Evolutionary conservation across 2,329 filamentous ascomycete species (phyloP), one percentile per base, ranked within the genome.

Genomic region (Penicillium olsonii): DNA sequence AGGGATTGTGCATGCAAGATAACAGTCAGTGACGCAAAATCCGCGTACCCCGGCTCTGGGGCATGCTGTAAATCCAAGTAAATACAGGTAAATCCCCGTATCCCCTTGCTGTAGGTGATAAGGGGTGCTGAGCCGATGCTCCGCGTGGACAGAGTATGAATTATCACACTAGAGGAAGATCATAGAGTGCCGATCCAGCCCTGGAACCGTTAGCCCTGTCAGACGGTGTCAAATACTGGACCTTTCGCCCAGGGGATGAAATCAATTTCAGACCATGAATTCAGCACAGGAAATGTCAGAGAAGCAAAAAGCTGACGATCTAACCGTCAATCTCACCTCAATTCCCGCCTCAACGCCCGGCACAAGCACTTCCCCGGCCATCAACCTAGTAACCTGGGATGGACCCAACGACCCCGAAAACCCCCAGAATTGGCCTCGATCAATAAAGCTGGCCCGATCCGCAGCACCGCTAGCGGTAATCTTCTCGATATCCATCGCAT

Each of bases 401-500:
- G 60, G 58, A 8, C 52, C 53, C 2, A 37, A 66, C 9, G 68
- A 72, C 41, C 62, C 62, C 3, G 55, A 61, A 33, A 66, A 70
- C 37, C 69, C 68, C 8, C 66, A 64, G 51, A 69, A 71, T 49
- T 71, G 65, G 66, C 53, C 64, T 0, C 26, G 45, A n/a, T 39
- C 42, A 7, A 61, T 61, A 35, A 71, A 71, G 55, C 29, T 60
- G 1, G 22, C 50, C 10, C 54, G 41, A 14, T 54, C 51, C 2
- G 42, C 45, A 4, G 50, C 55, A 29, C 52, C 52, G 5, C 40
- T 53, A 17, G 37, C 63, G 2, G 66, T 76, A 55, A 74, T 74
- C 11, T 76, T 78, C 56, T 65, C 62, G 44, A 68, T 75, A 31
- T 74, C 75, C 2, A 77, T 78, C 45, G 68, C 74, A 17, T 73